Base-by-base conservation (phyloP, 2,329 filamentous ascomycete species). In the Talaromyces rugulosus region DNA sequence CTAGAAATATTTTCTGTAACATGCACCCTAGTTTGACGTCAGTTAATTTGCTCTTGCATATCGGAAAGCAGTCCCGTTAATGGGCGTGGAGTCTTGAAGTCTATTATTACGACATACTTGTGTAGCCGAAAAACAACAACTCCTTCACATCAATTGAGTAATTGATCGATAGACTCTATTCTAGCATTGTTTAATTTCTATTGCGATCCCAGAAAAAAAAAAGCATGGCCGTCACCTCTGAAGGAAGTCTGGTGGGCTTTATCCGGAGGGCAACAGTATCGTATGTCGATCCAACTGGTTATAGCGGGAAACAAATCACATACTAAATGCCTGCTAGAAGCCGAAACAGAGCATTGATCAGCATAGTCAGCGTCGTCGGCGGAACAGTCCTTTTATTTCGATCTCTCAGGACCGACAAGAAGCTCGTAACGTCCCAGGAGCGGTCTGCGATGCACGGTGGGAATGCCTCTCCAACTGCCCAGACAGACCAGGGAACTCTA, bases 281-380 rank as follows among this genome's bases (percentile, higher is more conserved):
- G 61, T 62, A 47, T 52, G 61, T 40, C 47, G 4, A n/a, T 7
- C 16, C 28, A 14, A 11, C 27, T 57, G 44, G 28, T 9, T 56
- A 16, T n/a, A 23, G 5, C 23, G n/a, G 5, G 44, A 27, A 27
- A 47, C 8, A 47, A 36, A 36, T 6, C 53, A 36, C 33, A 47
- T 57, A 16, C 34, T 36, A 31, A 56, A 30, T 16, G n/a, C 16
- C 27, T 50, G 12, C 33, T 23, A 70, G 68, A 52, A 65, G 62
- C 28, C 67, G 66, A 27, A 68, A 64, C 12, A 62, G 67, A 47
- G 69, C 68, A 12, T 3, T 71, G 8, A 30, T 67, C 53, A 69
- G 67, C 52, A 65, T 66, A 31, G 59, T 61, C 44, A 66, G 67
- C 1, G 66, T 71, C 12, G 54, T 71, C 3, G 62, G 64, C 3